A percentile compares a stretch with the other conserved stretches of the same genome.
Evolutionary conservation across 768 basidiomycete genomes (phyloP).

Genomic region (Serendipita vermifera): DNA sequence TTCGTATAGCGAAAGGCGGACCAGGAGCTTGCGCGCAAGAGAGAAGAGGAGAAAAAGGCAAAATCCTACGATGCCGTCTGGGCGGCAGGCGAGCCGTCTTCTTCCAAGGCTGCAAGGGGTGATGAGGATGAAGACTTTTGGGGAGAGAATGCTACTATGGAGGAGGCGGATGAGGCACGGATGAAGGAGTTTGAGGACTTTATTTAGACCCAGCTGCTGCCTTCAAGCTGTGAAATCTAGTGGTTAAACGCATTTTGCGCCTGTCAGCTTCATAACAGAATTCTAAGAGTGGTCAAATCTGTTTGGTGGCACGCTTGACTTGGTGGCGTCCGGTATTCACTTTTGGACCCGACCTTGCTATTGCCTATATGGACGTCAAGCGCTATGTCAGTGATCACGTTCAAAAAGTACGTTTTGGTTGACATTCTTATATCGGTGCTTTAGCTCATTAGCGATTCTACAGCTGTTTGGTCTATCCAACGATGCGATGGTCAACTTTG

Average conservation of each 20-base stretch:
- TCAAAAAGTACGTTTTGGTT: conserved; percentile 7
- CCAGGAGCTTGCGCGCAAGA: conserved; percentile 50
- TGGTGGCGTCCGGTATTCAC: too few relatives aligned
- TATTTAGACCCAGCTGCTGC: too few relatives aligned
- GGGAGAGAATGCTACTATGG: not conserved
- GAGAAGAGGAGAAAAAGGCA: conserved; percentile 80
- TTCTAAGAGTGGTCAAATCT: too few relatives aligned
- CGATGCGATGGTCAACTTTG: conserved; percentile 71
- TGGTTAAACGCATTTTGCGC: too few relatives aligned
- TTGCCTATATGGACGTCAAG: conserved; percentile 7
- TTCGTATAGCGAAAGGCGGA: conserved; percentile 60
- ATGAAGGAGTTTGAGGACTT: conserved; percentile 7
- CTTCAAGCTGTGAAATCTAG: too few relatives aligned
- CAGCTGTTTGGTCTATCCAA: conserved; percentile 80
- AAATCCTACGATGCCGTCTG: conserved; percentile 55
- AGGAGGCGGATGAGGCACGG: not conserved
- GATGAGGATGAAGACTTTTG: not conserved
- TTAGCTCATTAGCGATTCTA: conserved; percentile 8
- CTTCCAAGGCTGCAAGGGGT: not conserved
- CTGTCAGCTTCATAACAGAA: too few relatives aligned
- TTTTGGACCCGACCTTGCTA: not conserved
- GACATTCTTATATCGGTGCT: conserved; percentile 1
- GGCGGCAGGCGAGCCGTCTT: not conserved
- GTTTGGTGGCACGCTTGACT: too few relatives aligned
- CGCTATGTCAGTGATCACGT: conserved; percentile 14